phyloP scores from a whole-genome alignment of 768 basidiomycete species.

The Nevesoporus exiguus region DNA sequence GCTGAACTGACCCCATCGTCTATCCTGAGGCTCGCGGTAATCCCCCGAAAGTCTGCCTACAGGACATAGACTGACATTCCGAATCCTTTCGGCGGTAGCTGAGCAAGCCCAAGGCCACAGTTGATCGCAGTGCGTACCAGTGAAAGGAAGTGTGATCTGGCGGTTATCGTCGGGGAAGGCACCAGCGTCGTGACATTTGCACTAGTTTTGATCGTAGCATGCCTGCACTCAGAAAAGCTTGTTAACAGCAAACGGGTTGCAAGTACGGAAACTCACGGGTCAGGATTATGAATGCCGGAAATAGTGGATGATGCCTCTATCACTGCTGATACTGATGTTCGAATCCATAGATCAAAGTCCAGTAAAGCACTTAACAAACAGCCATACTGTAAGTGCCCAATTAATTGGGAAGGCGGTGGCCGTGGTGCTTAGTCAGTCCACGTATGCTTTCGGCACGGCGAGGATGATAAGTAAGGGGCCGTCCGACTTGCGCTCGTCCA shows the following conservation, averaged over 20 bases:
- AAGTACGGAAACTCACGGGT: not conserved
- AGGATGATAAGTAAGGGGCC: not conserved
- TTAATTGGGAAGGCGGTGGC: not conserved
- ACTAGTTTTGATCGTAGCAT: slow-evolving; percentile 15
- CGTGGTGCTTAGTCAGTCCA: slow-evolving; percentile 19
- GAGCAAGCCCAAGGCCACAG: not conserved
- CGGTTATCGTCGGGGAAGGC: not conserved
- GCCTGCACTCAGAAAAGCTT: no score
- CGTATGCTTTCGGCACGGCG: slow-evolving; percentile 12
- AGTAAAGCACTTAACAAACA: no score
- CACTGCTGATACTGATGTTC: not conserved
- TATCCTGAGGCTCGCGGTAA: slow-evolving; percentile 9
- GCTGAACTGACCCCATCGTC: no score
- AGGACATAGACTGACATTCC: slow-evolving; percentile 15
- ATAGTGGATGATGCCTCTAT: not conserved
- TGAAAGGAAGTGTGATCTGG: slow-evolving; percentile 14
- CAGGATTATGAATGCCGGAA: not conserved
- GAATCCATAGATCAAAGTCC: no score
- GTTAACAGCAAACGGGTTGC: not conserved
- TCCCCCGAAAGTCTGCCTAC: slow-evolving; percentile 12
- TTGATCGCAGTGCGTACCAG: slow-evolving; percentile 1
- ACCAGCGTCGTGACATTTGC: not conserved
- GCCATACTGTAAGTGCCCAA: no score
- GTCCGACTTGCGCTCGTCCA: not conserved
- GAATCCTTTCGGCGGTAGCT: slow-evolving; percentile 6